Percentiles rank a stretch among this genome's conserved stretches.
phyloP scores from a whole-genome alignment of 352 stramenopile genomes.

The Globisporangium apiculatum region DNA sequence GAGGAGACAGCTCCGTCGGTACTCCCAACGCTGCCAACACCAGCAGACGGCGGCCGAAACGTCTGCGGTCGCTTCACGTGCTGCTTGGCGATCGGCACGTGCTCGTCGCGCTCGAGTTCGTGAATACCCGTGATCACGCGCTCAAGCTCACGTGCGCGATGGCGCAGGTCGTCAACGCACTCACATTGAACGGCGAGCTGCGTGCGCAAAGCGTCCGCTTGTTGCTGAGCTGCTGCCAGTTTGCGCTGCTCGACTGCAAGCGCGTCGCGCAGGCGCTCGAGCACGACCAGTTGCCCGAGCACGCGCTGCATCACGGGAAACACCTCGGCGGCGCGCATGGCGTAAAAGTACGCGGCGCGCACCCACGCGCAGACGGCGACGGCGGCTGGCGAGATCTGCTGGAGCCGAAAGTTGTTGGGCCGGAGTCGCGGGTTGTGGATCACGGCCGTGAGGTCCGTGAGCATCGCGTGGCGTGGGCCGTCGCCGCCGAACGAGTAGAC shows the following conservation, averaged over 20 bases:
- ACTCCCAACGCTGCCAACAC: too few species aligned
- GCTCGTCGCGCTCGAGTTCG: constrained; percentile 47
- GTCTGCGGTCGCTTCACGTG: constrained; percentile 43
- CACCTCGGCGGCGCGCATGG: constrained; percentile 60
- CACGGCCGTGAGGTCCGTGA: constrained; percentile 55
- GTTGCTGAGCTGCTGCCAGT: constrained; percentile 14
- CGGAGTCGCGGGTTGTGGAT: constrained; percentile 70
- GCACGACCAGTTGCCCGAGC: constrained; percentile 40
- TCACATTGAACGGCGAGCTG: constrained; percentile 6
- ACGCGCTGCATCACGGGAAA: constrained; percentile 48
- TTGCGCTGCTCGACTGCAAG: constrained; percentile 20
- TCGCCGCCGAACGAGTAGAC: constrained; percentile 71
- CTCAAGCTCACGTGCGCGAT: constrained; percentile 24
- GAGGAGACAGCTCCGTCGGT: too few species aligned
- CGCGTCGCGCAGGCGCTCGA: constrained; percentile 38
- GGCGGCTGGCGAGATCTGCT: constrained; percentile 55
- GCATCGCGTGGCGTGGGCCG: constrained; percentile 43
- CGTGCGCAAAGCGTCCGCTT: constrained; percentile 14
- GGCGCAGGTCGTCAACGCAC: constrained; percentile 10
- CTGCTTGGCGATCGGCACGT: constrained; percentile 45
- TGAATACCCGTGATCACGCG: constrained; percentile 62
- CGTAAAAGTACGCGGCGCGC: constrained; percentile 64
- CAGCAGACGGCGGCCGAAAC: constrained; percentile 23
- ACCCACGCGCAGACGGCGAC: constrained; percentile 63
- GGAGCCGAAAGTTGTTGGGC: constrained; percentile 51